Conservation (phyloP, 2,329 filamentous ascomycete genomes). For the Trichoderma sp. region DNA sequence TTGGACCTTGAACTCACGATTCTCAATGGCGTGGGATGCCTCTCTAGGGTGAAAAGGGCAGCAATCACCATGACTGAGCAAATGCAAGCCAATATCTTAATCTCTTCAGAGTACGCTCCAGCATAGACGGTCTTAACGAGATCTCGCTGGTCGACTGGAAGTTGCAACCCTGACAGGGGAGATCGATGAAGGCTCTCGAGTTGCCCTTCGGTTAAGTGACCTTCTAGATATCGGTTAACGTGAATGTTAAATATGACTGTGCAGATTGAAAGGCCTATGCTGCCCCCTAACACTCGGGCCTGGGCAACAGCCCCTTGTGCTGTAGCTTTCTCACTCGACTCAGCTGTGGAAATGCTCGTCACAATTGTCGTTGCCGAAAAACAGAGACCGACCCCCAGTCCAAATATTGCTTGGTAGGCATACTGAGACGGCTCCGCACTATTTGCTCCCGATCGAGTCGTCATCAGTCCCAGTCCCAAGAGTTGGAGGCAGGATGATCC, state of each 20-base stretch:
- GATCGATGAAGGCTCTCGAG: conserved; percentile 46
- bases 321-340: conserved; percentile 51
- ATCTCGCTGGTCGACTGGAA: conserved; percentile 34
- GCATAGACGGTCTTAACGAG: conserved; percentile 44
- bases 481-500: conserved; percentile 51
- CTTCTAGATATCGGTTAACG: conserved; percentile 39
- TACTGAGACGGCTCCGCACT: conserved; percentile 45
- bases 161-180: conserved; percentile 39
- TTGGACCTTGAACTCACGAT: conserved; percentile 32
- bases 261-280: conserved; percentile 56
- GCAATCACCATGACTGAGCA: conserved; percentile 44
- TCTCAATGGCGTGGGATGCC: conserved; percentile 38
- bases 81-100: conserved; percentile 46
- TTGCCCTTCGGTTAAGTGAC: conserved; percentile 37
- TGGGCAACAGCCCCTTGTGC: conserved; percentile 61
- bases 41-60: conserved; percentile 46
- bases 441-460: conserved; percentile 38
- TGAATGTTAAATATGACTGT: conserved; percentile 57
- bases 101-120: conserved; percentile 45
- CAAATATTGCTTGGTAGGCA: conserved; percentile 55
- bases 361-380: conserved; percentile 58
- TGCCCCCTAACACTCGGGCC: conserved; percentile 58
- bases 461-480: conserved; percentile 51
- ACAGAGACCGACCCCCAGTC: conserved; percentile 57
- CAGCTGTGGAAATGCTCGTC: conserved; percentile 51